phyloP scores from a whole-genome alignment of 2,329 filamentous ascomycete species.

The Fusarium incarnatum region DNA sequence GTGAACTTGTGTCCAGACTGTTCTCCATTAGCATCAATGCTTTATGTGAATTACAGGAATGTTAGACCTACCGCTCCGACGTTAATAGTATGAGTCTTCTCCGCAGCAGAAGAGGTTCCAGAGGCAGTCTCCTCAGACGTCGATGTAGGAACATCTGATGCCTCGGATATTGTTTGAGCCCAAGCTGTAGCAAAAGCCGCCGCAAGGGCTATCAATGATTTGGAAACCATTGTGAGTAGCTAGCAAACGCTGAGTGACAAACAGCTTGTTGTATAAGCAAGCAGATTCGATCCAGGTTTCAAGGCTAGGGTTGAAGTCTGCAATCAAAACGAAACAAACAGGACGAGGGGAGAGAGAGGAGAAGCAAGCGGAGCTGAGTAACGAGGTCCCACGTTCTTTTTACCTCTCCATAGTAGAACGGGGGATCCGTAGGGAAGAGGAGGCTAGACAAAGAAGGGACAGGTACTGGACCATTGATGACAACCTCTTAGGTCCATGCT shows the following conservation, averaged over 20 bases:
- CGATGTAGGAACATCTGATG: slow-evolving; percentile 25
- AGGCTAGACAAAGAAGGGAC: slow-evolving; percentile 36
- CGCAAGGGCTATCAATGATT: slow-evolving; percentile 30
- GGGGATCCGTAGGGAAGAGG: slow-evolving; percentile 11
- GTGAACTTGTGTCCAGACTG: slow-evolving; percentile 50
- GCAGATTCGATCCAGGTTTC: slow-evolving; percentile 3
- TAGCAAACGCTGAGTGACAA: slow-evolving; percentile 9
- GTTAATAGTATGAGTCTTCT: slow-evolving; percentile 43
- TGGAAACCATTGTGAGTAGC: slow-evolving; percentile 37
- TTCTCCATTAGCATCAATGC: slow-evolving; percentile 11
- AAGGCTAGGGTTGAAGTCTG: not conserved
- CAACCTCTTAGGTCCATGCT: slow-evolving; percentile 24
- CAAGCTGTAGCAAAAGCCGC: slow-evolving; percentile 27
- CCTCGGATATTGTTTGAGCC: slow-evolving; percentile 32
- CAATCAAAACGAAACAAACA: slow-evolving; percentile 10
- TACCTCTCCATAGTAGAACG: slow-evolving; percentile 12
- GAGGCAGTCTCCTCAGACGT: slow-evolving; percentile 32
- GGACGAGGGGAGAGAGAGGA: slow-evolving; percentile 13
- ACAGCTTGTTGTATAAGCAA: slow-evolving; percentile 23
- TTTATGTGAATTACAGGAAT: not conserved
- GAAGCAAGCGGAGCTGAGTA: slow-evolving; percentile 36
- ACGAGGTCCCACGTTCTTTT: slow-evolving; percentile 35
- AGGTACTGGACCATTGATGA: slow-evolving; percentile 22
- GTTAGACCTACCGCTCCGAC: slow-evolving; percentile 42
- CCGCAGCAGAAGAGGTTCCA: slow-evolving; percentile 30